phyloP scores from a whole-genome alignment of 1,139 yeast species.

The Schwanniomyces etchellsii region DNA sequence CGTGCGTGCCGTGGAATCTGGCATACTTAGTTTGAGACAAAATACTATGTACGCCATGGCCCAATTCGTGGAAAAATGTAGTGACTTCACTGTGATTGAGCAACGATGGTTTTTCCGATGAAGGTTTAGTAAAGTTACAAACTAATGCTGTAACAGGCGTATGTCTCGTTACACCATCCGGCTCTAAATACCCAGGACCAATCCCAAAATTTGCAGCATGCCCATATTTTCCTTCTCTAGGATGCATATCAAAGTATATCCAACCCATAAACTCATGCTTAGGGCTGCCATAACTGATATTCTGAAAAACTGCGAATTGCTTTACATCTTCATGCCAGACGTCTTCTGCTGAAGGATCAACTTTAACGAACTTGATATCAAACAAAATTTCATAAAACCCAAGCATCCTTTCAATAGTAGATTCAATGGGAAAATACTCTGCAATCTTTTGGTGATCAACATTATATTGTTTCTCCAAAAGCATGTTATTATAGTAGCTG shows the following conservation, averaged over 20 bases:
- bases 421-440: slow-evolving; percentile 72
- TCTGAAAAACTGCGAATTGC: slow-evolving; percentile 68
- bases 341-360: slow-evolving; percentile 26
- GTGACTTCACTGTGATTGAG: slow-evolving; percentile 74
- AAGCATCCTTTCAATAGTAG: slow-evolving; percentile 65
- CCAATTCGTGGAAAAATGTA: slow-evolving; percentile 85
- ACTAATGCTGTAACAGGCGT: slow-evolving; percentile 75
- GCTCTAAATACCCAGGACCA: slow-evolving; percentile 55
- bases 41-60: slow-evolving; percentile 82
- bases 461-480: slow-evolving; percentile 60
- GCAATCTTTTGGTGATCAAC: slow-evolving; percentile 69
- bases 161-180: slow-evolving; percentile 44
- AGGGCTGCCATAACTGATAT: slow-evolving; percentile 33
- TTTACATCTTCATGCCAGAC: slow-evolving; percentile 78
- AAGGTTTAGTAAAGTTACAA: slow-evolving; percentile 79
- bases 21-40: slow-evolving; percentile 61
- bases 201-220: slow-evolving; percentile 83
- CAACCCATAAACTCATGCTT: slow-evolving; percentile 67
- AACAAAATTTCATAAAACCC: slow-evolving; percentile 63
- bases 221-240: slow-evolving; percentile 80
- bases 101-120: slow-evolving; percentile 64
- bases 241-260: slow-evolving; percentile 76
- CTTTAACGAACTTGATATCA: slow-evolving; percentile 58
- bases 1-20: slow-evolving; percentile 70
- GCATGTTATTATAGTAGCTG: slow-evolving; percentile 56